Base-by-base conservation (phyloP, 768 basidiomycete species). In the Pisolithus albus region DNA sequence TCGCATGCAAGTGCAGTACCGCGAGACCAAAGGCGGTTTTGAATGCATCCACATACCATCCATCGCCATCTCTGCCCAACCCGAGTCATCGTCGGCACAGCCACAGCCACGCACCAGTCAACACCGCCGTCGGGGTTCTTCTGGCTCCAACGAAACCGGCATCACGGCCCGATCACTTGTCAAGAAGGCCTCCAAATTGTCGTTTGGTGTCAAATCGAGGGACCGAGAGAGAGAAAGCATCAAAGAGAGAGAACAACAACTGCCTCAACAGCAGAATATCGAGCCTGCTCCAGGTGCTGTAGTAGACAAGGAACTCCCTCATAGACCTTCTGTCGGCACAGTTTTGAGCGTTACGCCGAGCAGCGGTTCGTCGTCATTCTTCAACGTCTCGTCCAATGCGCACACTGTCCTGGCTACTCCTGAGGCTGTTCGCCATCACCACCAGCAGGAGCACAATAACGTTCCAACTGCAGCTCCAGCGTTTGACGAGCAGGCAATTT, bases 41-140 rank as follows among this genome's bases (percentile, higher is more conserved):
- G 95, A 99, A 66, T 99, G 96, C 71, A 88, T 95, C 21, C 92
- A 99, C 65, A 69, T 89, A 28, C 95, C 95, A 0, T 93, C 91
- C 26, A 97, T 98, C 66, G 93, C 96, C 63, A 70, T 97, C 9
- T 77, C 86, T 4, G 86, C 90, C 13, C 75, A 95, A 11, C 78
- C 81, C 9, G 66, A 63, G 56, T 56, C 59, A 69, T 51, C 73
- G 66, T 11, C 24, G 16, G 26, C 26, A 26, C 26, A 26, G 26
- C 26, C 26, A 26, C 61, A 62, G 13, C 56, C 64, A 1, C 63
- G 63, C 10, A 62, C 60, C 42, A 67, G 64, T 36, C 61, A 68
- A 21, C 73, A 75, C 48, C 70, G 67, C 53, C 73, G 75, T 39
- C 71, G 73, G 36, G 64, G 73, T 4, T 80, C 82, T 2, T 62